Percentiles rank a stretch among this genome's conserved stretches.
Evolutionary conservation across 148 eudicot genomes (phyloP).

Genomic region (Limonium bicolor): DNA sequence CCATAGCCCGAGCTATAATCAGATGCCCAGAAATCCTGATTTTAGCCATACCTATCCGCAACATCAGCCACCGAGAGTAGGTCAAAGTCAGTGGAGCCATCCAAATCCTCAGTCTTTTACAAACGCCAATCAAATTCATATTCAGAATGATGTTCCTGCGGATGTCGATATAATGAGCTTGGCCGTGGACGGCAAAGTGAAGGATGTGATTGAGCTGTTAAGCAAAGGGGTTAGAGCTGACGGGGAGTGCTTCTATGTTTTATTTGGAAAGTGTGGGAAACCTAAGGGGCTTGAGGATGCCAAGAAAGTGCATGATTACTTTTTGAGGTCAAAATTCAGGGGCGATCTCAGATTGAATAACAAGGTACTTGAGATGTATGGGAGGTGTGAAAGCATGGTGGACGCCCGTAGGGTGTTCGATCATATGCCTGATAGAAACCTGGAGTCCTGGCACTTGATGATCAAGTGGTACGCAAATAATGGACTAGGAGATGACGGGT

Average conservation of each 20-base stretch:
- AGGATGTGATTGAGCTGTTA: conserved; percentile 51
- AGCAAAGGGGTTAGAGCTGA: conserved; percentile 41
- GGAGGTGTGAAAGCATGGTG: conserved; percentile 55
- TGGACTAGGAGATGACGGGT: conserved; percentile 59
- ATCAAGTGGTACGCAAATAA: conserved; percentile 43
- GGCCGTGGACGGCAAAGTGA: conserved; percentile 61
- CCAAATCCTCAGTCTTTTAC: conserved; percentile 11
- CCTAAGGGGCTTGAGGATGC: conserved; percentile 45
- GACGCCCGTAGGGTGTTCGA: conserved; percentile 71
- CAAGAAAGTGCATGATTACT: conserved; percentile 60
- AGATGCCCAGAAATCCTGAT: conserved; percentile 8
- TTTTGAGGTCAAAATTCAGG: conserved; percentile 33
- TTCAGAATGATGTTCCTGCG: conserved; percentile 7
- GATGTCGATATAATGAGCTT: conserved; percentile 40
- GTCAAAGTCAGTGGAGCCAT: conserved; percentile 12
- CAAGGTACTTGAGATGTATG: conserved; percentile 49
- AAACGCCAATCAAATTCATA: conserved; percentile 12
- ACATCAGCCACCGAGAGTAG: conserved; percentile 10
- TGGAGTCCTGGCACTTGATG: conserved; percentile 64
- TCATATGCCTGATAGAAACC: conserved; percentile 54
- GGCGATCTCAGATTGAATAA: conserved; percentile 39
- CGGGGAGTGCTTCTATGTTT: conserved; percentile 36
- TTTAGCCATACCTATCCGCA: conserved; percentile 14
- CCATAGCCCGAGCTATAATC: conserved; percentile 14
- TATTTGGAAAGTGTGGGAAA: conserved; percentile 51